phyloP scores from a whole-genome alignment of 495 filamentous ascomycete species.

The Penicillium coprophilum region DNA sequence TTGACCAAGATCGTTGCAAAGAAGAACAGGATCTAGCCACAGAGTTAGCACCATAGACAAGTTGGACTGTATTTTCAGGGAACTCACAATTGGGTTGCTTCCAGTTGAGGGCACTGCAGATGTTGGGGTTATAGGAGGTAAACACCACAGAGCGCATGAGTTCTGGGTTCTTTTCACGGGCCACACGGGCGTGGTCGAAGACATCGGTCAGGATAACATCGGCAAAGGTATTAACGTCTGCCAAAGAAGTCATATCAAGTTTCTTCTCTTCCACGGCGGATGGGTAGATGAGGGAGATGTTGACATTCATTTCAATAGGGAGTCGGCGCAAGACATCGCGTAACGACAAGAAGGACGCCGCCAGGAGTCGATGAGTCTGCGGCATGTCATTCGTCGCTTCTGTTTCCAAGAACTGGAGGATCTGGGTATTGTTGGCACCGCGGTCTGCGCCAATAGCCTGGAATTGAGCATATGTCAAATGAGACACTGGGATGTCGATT shows the following conservation, averaged over 20 bases:
- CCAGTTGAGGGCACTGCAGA: slow-evolving; percentile 95
- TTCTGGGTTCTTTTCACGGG: slow-evolving; percentile 66
- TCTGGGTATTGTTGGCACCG: slow-evolving; percentile 34
- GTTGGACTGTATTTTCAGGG: neutral
- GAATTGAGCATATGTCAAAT: slow-evolving; percentile 74
- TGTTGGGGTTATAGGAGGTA: slow-evolving; percentile 81
- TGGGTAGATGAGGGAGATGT: slow-evolving; percentile 85
- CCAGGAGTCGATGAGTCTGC: slow-evolving; percentile 65
- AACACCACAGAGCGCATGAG: slow-evolving; percentile 85
- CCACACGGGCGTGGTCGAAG: slow-evolving; percentile 82
- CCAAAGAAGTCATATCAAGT: slow-evolving; percentile 64
- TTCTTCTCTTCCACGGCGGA: slow-evolving; percentile 65
- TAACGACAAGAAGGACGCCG: slow-evolving; percentile 71
- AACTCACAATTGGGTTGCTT: slow-evolving; percentile 93
- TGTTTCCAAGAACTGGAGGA: slow-evolving; percentile 48
- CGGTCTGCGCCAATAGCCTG: slow-evolving; percentile 59
- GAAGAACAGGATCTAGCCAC: slow-evolving; percentile 76
- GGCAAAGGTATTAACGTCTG: slow-evolving; percentile 83
- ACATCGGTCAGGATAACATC: slow-evolving; percentile 81
- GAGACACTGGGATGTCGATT: slow-evolving; percentile 76
- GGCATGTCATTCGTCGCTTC: slow-evolving; percentile 57
- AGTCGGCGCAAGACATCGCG: slow-evolving; percentile 70
- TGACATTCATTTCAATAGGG: slow-evolving; percentile 75
- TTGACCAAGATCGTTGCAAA: slow-evolving; percentile 86
- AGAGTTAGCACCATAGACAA: slow-evolving; percentile 6